A percentile compares a stretch with the other conserved stretches of the same genome.
Conservation (phyloP, 192 early-diverging fungal genomes). For the Helicostylum pulchrum region DNA sequence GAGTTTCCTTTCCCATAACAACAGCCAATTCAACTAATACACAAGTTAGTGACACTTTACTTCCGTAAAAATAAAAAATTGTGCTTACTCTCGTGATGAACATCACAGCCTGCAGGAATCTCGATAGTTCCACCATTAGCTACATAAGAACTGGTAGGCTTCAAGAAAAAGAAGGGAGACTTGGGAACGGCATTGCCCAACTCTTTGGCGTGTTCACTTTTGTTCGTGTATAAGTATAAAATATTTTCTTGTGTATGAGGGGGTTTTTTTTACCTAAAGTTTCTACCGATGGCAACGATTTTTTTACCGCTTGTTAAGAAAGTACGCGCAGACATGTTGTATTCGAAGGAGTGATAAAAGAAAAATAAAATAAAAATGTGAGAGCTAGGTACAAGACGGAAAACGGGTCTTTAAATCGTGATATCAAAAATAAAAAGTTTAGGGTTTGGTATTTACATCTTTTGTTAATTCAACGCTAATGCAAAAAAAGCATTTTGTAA, state of each 20-base stretch:
- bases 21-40: constrained; percentile 83
- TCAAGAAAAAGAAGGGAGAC: constrained; percentile 90
- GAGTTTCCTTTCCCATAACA: constrained; percentile 78
- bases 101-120: constrained; percentile 70
- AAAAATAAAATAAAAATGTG: background rate
- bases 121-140: constrained; percentile 67
- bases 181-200: constrained; percentile 89
- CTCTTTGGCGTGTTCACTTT: constrained; percentile 89
- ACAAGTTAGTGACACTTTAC: background rate
- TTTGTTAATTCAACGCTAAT: no score
- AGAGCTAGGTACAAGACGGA: no score
- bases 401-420: no score
- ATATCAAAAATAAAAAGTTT: no score
- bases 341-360: background rate
- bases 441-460: no score
- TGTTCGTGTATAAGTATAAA: background rate
- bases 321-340: constrained; percentile 43
- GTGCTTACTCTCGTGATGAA: constrained; percentile 76
- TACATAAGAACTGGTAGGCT: constrained; percentile 84
- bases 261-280: constrained; percentile 67
- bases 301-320: constrained; percentile 69
- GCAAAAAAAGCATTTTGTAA: no score
- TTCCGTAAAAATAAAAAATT: background rate
- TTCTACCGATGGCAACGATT: constrained; percentile 92
- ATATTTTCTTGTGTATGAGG: background rate